Evolutionary conservation across 2,329 filamentous ascomycete genomes (phyloP), one percentile per base, ranked within the genome.

Genomic region (Alternaria ventricosa): DNA sequence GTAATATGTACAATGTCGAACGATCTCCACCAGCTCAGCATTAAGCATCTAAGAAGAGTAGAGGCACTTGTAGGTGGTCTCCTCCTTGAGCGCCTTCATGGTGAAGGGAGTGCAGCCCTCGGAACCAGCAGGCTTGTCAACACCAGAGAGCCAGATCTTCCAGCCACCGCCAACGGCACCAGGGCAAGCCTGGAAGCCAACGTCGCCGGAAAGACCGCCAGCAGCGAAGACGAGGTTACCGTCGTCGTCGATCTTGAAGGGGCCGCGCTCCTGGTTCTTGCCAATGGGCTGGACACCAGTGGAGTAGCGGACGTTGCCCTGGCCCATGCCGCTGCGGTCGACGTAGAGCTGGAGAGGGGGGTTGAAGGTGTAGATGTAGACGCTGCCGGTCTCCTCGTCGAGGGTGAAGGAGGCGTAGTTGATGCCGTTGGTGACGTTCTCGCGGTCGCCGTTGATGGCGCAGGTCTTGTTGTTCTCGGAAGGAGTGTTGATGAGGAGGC

Each of bases 311-410:
- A 88, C 70, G 27, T 80, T 78, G 55, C 87, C 87, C 61, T 67
- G 83, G 84, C 85, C 87, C 86, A 88, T 88, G 71, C 86, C 87
- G 54, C 85, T 87, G 55, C 85, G 84, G 76, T 89, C 87, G 49
- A 84, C 84, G 66, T 73, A 89, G 55, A 86, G 63, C 71, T 84
- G 79, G 79, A 89, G 87, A 5, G 79, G 78, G 8, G 77, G 79
- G 27, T 78, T 78, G 28, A 72, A 67, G 50, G 81, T 82, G 77
- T 84, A 87, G 33, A 90, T 82, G 74, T 77, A 84, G n/a, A 75
- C 81, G 54, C 80, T 80, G 61, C 69, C 64, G 49, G 85, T 78
- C 11, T 55, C 43, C 27, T 60, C 8, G 43, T 82, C 55, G 69
- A 89, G 76, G 66, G 78, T 78, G 76, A 89, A 87, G 50, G 83